Conservation (phyloP, 2,329 filamentous ascomycete genomes). For the Penicillium sp. region DNA sequence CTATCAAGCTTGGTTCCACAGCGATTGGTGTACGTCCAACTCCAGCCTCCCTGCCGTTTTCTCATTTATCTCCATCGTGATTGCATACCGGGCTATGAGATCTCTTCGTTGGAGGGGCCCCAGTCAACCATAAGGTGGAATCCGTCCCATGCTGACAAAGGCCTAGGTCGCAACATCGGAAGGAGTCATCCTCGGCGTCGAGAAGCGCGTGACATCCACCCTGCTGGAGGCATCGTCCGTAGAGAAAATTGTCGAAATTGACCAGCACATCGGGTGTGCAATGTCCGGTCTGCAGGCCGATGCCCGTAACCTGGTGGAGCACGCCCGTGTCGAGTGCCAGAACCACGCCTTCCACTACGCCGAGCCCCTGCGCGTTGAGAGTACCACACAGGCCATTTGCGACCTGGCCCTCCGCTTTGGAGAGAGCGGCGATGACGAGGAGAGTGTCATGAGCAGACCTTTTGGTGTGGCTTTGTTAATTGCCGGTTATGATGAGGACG, state of each 20-base stretch:
- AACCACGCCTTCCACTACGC: slow-evolving; percentile 98
- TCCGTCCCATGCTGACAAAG: slow-evolving; percentile 14
- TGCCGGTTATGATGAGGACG: slow-evolving; percentile 94
- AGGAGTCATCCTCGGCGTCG: slow-evolving; percentile 92
- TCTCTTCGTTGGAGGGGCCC: not conserved
- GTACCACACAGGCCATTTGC: slow-evolving; percentile 97
- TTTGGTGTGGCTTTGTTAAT: slow-evolving; percentile 96
- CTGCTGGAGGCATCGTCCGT: slow-evolving; percentile 96
- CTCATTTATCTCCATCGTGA: not conserved
- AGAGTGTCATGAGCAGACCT: slow-evolving; percentile 96
- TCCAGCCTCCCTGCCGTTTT: not conserved
- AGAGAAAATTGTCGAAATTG: slow-evolving; percentile 99
- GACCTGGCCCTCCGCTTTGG: slow-evolving; percentile 94
- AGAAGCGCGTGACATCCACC: slow-evolving; percentile 97
- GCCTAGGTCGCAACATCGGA: slow-evolving; percentile 76
- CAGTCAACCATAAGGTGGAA: not conserved
- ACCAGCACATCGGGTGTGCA: slow-evolving; percentile 96
- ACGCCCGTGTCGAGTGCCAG: slow-evolving; percentile 95
- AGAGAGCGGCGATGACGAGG: slow-evolving; percentile 93
- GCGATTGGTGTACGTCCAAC: slow-evolving; percentile 72
- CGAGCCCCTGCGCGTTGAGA: slow-evolving; percentile 90
- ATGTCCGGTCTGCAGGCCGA: slow-evolving; percentile 98
- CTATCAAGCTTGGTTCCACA: slow-evolving; percentile 98
- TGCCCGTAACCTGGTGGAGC: slow-evolving; percentile 95
- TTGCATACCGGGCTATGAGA: not conserved